Evolutionary conservation across 805 yeast species (phyloP), one percentile per base, ranked within the genome.

Genomic region (Metschnikowia lochheadii): DNA sequence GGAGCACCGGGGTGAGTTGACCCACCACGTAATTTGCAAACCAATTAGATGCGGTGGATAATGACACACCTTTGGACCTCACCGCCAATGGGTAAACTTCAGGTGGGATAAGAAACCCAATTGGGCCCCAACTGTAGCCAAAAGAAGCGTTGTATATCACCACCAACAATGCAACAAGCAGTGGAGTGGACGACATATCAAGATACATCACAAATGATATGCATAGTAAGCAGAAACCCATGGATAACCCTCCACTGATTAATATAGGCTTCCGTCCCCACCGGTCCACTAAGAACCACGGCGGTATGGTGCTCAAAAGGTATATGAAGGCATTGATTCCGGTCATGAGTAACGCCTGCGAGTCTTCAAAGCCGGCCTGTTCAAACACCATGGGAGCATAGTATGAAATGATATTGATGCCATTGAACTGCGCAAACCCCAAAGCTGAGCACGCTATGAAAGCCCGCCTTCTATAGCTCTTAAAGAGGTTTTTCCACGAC

Each of bases 341-440:
- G 3, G 78, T 73, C 77, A 74, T 72, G 20, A 74, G 56, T 37
- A 74, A 60, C 1, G 78, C 77, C 46, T 68, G 64, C 36, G 73
- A 63, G 53, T 73, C 68, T 52, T 63, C 71, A 60, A 73, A 73
- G 8, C 78, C 78, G 1, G 78, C 78, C 32, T 69, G 64, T 51
- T 73, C 75, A 56, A 78, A 80, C 44, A 81, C 79, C 60, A 78
- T 70, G 4, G 83, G 82, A 0, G 85, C 83, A 55, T 81, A 82
- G 59, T 80, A 81, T 0, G 81, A 73, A 38, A 82, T 77, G 48
- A 81, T 72, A 58, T 82, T 82, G 56, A 81, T 81, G 20, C 86
- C 86, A 50, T 74, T 74, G 50, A 74, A 69, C 53, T 74, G 78
- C 17, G 78, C 78, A 63, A 73, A 73, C 10, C 69, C 74, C 57